Conservation (phyloP, 176 grass and related monocot species). For the Rhipidocladum racemiflorum region DNA sequence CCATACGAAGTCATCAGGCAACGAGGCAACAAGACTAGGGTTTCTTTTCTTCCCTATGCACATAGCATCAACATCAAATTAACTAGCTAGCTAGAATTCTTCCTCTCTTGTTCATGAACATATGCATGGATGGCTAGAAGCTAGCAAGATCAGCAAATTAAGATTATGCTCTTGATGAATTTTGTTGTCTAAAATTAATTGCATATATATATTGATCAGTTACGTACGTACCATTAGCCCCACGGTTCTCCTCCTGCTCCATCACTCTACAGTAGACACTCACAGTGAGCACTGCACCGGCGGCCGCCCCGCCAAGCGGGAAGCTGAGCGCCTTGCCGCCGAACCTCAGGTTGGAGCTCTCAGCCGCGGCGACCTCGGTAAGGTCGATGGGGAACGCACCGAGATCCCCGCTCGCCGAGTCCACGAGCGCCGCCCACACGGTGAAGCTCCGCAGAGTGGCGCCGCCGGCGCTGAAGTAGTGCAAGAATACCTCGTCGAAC, state of each 20-base stretch:
- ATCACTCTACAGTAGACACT: conserved; percentile 76
- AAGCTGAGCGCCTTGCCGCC: conserved; percentile 73
- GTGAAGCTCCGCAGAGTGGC: conserved; percentile 52
- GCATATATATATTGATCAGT: neutral
- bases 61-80: too few species aligned
- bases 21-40: too few species aligned
- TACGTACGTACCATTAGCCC: conserved; percentile 35
- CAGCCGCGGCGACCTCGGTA: conserved; percentile 34
- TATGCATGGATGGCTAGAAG: neutral
- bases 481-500: conserved; percentile 84
- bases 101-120: too few species aligned
- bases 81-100: too few species aligned
- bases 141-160: neutral
- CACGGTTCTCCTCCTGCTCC: conserved; percentile 41
- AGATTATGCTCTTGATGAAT: neutral
- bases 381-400: conserved; percentile 78
- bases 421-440: conserved; percentile 74
- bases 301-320: conserved; percentile 54
- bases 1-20: too few species aligned
- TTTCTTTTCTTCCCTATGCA: too few species aligned
- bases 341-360: conserved; percentile 43
- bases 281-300: conserved; percentile 57
- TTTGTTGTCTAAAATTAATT: neutral
- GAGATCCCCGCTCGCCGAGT: conserved; percentile 44
- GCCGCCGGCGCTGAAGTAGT: conserved; percentile 54